phyloP scores from a whole-genome alignment of 2,329 filamentous ascomycete genomes.

The Trichophyton mentagrophytes region DNA sequence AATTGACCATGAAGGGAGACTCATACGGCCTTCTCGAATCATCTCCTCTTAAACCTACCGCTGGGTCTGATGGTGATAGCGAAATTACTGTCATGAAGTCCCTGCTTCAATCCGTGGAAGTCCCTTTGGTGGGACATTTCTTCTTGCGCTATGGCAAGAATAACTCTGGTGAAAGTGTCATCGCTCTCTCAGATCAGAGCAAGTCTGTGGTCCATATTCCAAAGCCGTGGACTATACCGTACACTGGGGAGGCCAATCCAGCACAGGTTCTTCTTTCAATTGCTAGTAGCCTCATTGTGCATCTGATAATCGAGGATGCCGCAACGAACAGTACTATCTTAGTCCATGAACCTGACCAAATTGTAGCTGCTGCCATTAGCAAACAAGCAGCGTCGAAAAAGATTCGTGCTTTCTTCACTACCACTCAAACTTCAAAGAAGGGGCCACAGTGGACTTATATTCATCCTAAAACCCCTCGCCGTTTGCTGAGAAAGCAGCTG shows the following conservation, averaged over 20 bases:
- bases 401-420: not conserved
- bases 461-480: not conserved
- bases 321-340: not conserved
- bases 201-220: not conserved
- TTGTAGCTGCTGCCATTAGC: not conserved
- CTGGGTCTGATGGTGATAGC: not conserved
- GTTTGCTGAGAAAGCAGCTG: not conserved
- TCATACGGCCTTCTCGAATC: not conserved
- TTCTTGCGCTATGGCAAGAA: not conserved
- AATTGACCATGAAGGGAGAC: not conserved
- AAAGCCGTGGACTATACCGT: not conserved
- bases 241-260: not conserved
- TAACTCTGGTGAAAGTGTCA: not conserved
- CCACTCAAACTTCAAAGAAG: not conserved
- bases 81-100: not conserved
- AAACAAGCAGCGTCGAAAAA: not conserved
- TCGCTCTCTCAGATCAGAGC: not conserved
- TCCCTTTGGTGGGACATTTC: not conserved
- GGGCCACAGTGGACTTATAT: not conserved
- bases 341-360: not conserved
- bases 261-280: not conserved
- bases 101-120: not conserved
- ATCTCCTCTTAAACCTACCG: not conserved
- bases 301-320: not conserved
- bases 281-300: not conserved